Conservation (phyloP, 2,329 filamentous ascomycete genomes). For the Aspergillus intermedius region DNA sequence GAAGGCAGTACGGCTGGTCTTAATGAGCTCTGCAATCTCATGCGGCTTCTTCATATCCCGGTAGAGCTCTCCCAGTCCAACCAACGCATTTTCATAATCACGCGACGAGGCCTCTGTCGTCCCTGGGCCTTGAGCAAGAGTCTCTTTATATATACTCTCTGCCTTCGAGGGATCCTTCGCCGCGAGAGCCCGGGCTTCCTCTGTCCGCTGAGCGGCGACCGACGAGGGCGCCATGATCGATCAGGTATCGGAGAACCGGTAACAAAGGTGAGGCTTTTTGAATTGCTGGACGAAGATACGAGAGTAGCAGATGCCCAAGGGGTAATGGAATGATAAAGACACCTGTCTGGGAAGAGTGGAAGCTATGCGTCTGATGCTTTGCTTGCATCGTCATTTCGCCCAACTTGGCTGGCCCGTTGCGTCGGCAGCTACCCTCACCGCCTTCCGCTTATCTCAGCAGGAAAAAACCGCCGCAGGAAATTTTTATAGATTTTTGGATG, state of each 20-base stretch:
- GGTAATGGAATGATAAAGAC: neutral
- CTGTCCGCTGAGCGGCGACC: conserved; percentile 61
- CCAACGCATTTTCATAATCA: conserved; percentile 84
- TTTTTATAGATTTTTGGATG: conserved; percentile 8
- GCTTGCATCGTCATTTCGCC: conserved; percentile 17
- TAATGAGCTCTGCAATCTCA: conserved; percentile 83
- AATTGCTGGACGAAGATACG: neutral
- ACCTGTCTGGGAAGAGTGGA: neutral
- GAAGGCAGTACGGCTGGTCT: conserved; percentile 80
- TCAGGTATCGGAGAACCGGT: neutral
- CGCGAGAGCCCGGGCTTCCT: conserved; percentile 78
- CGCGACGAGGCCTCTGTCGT: conserved; percentile 78
- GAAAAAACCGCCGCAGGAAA: conserved; percentile 24
- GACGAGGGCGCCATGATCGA: conserved; percentile 43
- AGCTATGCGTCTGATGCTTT: neutral
- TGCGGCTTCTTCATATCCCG: conserved; percentile 72
- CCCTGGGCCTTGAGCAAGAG: conserved; percentile 77
- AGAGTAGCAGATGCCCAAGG: neutral
- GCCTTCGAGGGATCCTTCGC: conserved; percentile 78
- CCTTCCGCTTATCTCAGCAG: conserved; percentile 27
- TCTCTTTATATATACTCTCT: conserved; percentile 80
- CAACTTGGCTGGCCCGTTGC: conserved; percentile 3
- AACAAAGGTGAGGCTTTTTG: neutral
- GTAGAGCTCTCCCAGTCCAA: conserved; percentile 87
- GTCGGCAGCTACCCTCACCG: conserved; percentile 19